Evolutionary conservation across 768 basidiomycete species (phyloP).

Genomic region (Phanerochaete carnosa): DNA sequence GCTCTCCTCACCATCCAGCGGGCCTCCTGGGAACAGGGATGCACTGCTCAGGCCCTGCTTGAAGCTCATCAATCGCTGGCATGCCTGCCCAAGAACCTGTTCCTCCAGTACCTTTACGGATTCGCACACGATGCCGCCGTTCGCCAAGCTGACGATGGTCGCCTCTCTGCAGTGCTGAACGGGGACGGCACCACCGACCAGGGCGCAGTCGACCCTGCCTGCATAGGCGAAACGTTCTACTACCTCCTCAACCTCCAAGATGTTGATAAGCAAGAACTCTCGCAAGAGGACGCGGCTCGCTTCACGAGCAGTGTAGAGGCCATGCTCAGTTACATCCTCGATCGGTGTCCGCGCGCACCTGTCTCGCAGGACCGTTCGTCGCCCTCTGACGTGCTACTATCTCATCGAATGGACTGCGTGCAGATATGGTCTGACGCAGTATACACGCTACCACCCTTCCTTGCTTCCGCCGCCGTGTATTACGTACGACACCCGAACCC

Average conservation of each 20-base stretch:
- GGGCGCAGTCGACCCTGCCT: conserved; percentile 17
- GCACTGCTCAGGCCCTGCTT: conserved; percentile 19
- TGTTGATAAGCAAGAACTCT: background rate
- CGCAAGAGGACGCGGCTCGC: background rate
- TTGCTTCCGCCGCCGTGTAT: conserved; percentile 13
- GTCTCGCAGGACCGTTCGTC: background rate
- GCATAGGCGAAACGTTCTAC: conserved; percentile 18
- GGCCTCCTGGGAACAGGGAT: conserved; percentile 23
- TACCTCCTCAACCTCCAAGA: conserved; percentile 1
- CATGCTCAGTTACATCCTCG: conserved; percentile 17
- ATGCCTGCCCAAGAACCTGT: conserved; percentile 1
- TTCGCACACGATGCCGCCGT: conserved; percentile 17
- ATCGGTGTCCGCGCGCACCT: conserved; percentile 14
- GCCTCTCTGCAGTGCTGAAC: conserved; percentile 13
- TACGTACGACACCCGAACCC: background rate
- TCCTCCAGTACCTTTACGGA: conserved; percentile 14
- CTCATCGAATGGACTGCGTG: conserved; percentile 16
- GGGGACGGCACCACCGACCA: conserved; percentile 15
- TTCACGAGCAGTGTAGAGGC: conserved; percentile 8
- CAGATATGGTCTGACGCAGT: conserved; percentile 20
- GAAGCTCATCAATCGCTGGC: conserved; percentile 10
- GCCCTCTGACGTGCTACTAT: conserved; percentile 5
- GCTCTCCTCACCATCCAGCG: conserved; percentile 16
- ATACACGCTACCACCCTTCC: conserved; percentile 22
- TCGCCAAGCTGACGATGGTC: conserved; percentile 15